These are phyloP conservation scores for Trypanosoma vivax DNA, from an alignment of 208 protist species.

Conservation along the genomic window DNA sequence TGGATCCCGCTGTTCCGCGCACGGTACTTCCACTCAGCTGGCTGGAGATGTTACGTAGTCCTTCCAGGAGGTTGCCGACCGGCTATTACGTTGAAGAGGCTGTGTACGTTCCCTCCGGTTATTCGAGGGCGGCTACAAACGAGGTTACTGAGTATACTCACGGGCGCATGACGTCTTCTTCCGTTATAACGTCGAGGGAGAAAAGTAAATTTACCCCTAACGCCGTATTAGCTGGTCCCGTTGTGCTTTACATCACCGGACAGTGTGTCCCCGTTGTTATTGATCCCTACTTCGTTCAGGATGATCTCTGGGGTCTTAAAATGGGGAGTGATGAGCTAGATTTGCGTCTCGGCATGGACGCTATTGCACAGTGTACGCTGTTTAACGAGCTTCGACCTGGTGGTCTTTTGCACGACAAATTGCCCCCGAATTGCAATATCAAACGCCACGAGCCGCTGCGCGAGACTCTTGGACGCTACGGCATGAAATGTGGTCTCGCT, in stretches of 20 bases:
- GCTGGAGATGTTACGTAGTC: slow-evolving; percentile 75
- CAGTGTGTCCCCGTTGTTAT: slow-evolving; percentile 65
- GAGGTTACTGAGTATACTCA: not conserved
- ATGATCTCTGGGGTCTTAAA: slow-evolving; percentile 40
- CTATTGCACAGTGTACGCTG: slow-evolving; percentile 81
- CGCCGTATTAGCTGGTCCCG: slow-evolving; percentile 66
- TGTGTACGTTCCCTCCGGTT: slow-evolving; percentile 30
- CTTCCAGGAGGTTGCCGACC: slow-evolving; percentile 52
- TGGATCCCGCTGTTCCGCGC: slow-evolving; percentile 55
- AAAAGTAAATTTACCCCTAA: slow-evolving; percentile 27
- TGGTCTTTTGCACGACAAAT: slow-evolving; percentile 64
- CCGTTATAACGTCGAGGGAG: not conserved
- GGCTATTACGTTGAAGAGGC: slow-evolving; percentile 70
- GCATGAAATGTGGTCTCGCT: slow-evolving; percentile 72
- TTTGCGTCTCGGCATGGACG: slow-evolving; percentile 77
- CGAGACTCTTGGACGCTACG: slow-evolving; percentile 57
- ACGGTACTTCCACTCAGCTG: slow-evolving; percentile 67
- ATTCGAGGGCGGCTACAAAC: slow-evolving; percentile 4
- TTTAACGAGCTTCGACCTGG: slow-evolving; percentile 80
- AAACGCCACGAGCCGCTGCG: slow-evolving; percentile 40
- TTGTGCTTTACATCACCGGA: slow-evolving; percentile 82
- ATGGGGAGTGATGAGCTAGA: slow-evolving; percentile 38
- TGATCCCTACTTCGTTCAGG: slow-evolving; percentile 69
- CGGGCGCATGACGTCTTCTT: not conserved
- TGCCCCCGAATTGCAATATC: slow-evolving; percentile 38